Base-by-base conservation (phyloP, 1,284 basidiomycete species). In the Wallemia ichthyophaga region DNA sequence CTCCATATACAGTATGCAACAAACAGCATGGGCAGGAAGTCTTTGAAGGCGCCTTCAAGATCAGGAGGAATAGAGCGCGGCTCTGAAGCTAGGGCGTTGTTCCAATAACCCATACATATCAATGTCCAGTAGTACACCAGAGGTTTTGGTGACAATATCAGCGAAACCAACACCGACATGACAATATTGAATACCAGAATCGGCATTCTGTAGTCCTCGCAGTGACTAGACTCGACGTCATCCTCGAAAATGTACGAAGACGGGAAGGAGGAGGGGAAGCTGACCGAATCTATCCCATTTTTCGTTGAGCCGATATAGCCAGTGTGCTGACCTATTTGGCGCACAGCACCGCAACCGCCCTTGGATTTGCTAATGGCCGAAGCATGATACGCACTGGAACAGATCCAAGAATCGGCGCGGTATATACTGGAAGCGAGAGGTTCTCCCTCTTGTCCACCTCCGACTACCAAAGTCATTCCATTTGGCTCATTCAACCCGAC, bases 341-440 rank as follows among this genome's bases (percentile, higher is more conserved):
- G 73, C 25, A 86, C 66, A 13, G 78, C 73, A n/a, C 76, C 82
- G 64, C 86, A 91, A 13, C 86, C 86, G 1, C 87, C 85, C 62
- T 70, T 75, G 0, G 71, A 72, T 63, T 80, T 72, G 60, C 73
- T 75, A 61, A 84, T 74, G 26, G 83, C 64, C 17, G 83, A 85
- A 82, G 79, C 76, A 72, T 85, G 84, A 31, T 81, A 74, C n/a
- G 85, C 85, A 53, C 85, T 79, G 32, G 84, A 78, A 67, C 87
- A 91, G 31, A 89, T 76, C 67, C 88, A 91, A 58, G 75, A 80
- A 67, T 91, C 87, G 1, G 79, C 84, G 64, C 87, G 74, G 65
- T 88, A 89, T 1, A 83, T 85, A 1, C 58, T 58, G 9, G 59
- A 59, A 58, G 66, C 67, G 2, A 31, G 37, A 27, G 61, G 53